Percentiles rank a stretch among this genome's conserved stretches.
These are phyloP conservation scores for Margaritispora aquatica DNA, from an alignment of 495 filamentous ascomycete genomes.

Conservation along the genomic window DNA sequence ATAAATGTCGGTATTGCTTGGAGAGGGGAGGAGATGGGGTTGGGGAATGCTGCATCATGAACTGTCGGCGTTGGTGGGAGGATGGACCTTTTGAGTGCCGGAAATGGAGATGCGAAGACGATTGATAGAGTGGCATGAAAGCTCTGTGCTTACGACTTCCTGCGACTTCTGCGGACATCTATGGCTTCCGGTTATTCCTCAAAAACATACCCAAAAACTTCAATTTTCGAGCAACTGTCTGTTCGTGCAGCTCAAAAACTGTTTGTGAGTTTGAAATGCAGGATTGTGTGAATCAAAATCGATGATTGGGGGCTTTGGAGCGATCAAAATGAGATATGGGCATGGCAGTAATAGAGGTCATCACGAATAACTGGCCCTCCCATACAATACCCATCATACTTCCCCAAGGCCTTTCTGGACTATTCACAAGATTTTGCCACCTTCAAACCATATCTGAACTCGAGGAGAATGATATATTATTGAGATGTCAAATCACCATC, in stretches of 20 bases:
- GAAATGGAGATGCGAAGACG: neutral
- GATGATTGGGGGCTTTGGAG: no score
- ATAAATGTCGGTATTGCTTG: constrained; percentile 44
- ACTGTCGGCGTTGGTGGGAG: neutral
- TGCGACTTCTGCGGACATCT: neutral
- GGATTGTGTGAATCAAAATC: no score
- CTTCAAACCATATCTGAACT: no score
- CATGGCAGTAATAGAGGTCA: no score
- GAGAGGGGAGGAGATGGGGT: constrained; percentile 1
- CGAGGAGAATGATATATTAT: no score
- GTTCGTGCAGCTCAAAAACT: no score
- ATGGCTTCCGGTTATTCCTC: neutral
- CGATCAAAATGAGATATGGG: no score
- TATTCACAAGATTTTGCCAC: no score
- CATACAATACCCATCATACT: no score
- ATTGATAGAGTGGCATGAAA: neutral
- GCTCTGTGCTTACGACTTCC: neutral
- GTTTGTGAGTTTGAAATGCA: neutral
- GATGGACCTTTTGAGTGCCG: neutral
- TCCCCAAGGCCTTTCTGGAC: no score
- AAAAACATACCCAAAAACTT: neutral
- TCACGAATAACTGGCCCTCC: no score
- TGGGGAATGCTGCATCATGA: neutral
- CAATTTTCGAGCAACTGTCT: neutral
- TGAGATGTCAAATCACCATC: no score